Evolutionary conservation across 345 rosid genomes (phyloP), one percentile per base, ranked within the genome.

Genomic region (Clarkia xantiana): DNA sequence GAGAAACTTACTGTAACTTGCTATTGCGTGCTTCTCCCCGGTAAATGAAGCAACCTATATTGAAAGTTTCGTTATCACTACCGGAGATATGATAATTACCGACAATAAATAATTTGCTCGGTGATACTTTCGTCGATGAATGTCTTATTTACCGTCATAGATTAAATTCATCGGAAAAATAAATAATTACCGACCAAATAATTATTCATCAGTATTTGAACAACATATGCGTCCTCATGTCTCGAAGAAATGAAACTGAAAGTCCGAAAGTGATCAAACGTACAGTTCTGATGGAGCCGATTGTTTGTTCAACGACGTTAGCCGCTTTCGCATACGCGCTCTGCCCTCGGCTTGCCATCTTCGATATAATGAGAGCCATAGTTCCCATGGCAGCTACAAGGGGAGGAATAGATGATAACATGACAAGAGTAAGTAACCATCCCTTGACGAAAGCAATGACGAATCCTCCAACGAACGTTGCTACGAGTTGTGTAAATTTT

Each of bases 271-370:
- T n/a, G n/a, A n/a, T n/a, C n/a, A 12, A 12, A 29, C 52, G 11
- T 70, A 87, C 97, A 53, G 93, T 88, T 80, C 97, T 63, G 44
- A 88, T 88, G 0, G 94, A 79, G 53, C 96, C 85, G 52, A 81
- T 72, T 1, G 86, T 77, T 58, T 87, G 88, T 47, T 81, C 94
- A 42, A 81, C 94, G 2, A 79, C 72, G 43, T 59, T 41, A 2
- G 94, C 80, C 41, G 94, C 91, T 63, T 81, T 68, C 0, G 81
- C 86, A 56, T 87, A 84, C 42, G 91, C 86, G 50, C 11, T 67
- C 62, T 79, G 84, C 49, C 94, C 88, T 0, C 60, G 72, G 25
- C 83, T 48, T 53, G 93, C 76, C 62, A 65, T 67, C 74, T 67
- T 85, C 18, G 87, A 47, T 11, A 89, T 63, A 43, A 68, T 22